phyloP scores from a whole-genome alignment of 805 yeast genomes.

The Saccharomycopsis oosterbeekiorum region DNA sequence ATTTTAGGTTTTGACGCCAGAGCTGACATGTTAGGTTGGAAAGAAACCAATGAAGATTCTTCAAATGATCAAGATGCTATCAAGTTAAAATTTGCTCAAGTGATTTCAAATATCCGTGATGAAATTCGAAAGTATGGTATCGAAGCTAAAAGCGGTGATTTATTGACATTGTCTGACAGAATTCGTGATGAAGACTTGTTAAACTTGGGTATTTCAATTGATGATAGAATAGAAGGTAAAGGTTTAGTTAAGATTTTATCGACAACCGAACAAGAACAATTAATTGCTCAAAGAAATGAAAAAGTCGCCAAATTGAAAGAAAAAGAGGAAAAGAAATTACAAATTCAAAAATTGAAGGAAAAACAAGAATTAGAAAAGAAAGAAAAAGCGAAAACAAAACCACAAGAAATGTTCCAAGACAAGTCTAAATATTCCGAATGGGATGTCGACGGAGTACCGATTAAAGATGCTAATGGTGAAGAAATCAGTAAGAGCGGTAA shows the following conservation, averaged over 20 bases:
- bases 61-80: conserved; percentile 45
- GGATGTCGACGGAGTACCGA: conserved; percentile 82
- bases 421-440: conserved; percentile 47
- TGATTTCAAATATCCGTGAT: conserved; percentile 74
- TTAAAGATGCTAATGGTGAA: conserved; percentile 64
- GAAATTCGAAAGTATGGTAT: conserved; percentile 68
- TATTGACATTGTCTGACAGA: conserved; percentile 63
- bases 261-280: conserved; percentile 56
- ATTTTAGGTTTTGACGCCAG: conserved; percentile 72
- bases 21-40: conserved; percentile 75
- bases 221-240: conserved; percentile 72
- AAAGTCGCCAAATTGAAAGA: conserved; percentile 47
- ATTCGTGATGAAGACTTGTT: conserved; percentile 65
- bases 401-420: conserved; percentile 64
- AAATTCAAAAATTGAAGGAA: conserved; percentile 45
- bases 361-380: conserved; percentile 52
- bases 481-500: conserved; percentile 76
- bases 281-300: conserved; percentile 33
- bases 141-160: conserved; percentile 38
- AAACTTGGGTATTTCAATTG: conserved; percentile 71
- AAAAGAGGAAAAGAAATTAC: conserved; percentile 45
- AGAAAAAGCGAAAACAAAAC: conserved; percentile 59
- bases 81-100: conserved; percentile 71
- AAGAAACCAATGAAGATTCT: conserved; percentile 26
- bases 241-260: conserved; percentile 74